Percentiles rank a stretch among this genome's conserved stretches.
These are phyloP conservation scores for Nakataea oryzae DNA, from an alignment of 2,329 filamentous ascomycete genomes.

Conservation along the genomic window DNA sequence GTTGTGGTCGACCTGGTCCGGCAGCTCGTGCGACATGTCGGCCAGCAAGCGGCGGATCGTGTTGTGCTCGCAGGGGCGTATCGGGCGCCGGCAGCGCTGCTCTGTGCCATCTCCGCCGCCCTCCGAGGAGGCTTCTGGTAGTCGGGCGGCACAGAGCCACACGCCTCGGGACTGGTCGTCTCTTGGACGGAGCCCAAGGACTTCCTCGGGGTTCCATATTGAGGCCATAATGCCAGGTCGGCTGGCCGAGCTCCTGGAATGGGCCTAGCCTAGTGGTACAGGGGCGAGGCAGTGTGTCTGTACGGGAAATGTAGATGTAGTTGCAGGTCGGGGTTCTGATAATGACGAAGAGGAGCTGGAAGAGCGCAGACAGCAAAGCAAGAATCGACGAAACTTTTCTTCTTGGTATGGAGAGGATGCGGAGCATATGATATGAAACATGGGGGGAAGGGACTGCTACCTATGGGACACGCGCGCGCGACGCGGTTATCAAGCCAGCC, in stretches of 20 bases:
- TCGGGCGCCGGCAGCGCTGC: constrained; percentile 1
- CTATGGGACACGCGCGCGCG: not conserved
- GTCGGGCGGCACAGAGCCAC: not conserved
- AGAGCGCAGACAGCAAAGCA: too few species aligned
- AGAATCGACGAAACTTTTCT: not conserved
- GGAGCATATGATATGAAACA: not conserved
- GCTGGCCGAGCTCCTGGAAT: not conserved
- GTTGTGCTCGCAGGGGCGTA: constrained; percentile 2
- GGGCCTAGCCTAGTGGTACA: too few species aligned
- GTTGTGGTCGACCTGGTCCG: constrained; percentile 5
- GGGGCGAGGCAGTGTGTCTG: too few species aligned
- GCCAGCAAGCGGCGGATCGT: constrained; percentile 5
- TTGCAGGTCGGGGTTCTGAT: not conserved
- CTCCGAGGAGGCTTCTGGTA: not conserved
- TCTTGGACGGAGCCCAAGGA: not conserved
- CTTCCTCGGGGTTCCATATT: not conserved
- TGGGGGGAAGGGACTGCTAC: not conserved
- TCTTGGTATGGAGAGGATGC: not conserved
- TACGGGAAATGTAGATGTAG: too few species aligned
- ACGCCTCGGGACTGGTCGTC: not conserved
- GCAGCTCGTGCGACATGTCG: constrained; percentile 2
- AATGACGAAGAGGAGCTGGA: too few species aligned
- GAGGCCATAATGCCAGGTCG: not conserved
- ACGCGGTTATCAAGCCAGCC: not conserved
- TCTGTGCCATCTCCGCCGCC: too few species aligned